Percentiles rank a stretch among this genome's conserved stretches.
phyloP scores from a whole-genome alignment of 2,329 filamentous ascomycete species.

The Phyllosticta citribraziliensis region DNA sequence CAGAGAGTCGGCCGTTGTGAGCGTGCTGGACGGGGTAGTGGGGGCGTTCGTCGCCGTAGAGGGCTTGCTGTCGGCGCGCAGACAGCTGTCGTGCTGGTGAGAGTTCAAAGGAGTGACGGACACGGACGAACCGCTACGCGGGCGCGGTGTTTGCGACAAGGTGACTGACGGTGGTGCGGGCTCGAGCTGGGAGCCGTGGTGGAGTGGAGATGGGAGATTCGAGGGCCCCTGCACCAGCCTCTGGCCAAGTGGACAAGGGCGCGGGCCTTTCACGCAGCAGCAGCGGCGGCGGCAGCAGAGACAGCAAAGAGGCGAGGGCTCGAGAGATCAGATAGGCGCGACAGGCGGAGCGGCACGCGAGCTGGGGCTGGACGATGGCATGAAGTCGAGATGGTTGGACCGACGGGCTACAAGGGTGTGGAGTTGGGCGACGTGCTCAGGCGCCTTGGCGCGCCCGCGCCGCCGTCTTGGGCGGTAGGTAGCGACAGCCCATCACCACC shows the following conservation, averaged over 20 bases:
- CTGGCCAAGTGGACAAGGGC: constrained; percentile 18
- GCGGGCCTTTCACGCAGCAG: constrained; percentile 18
- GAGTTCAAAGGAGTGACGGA: constrained; percentile 31
- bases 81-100: constrained; percentile 17
- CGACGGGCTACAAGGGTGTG: constrained; percentile 1
- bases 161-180: constrained; percentile 24
- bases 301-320: constrained; percentile 5
- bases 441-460: background rate
- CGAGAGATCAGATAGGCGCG: constrained; percentile 1
- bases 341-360: background rate
- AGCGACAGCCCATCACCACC: background rate
- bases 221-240: constrained; percentile 9
- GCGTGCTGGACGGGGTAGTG: constrained; percentile 12
- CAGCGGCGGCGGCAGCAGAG: constrained; percentile 14
- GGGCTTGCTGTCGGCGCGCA: constrained; percentile 7
- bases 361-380: background rate
- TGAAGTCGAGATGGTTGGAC: background rate
- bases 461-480: background rate
- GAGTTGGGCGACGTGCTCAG: background rate
- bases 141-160: constrained; percentile 35
- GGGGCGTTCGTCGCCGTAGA: background rate
- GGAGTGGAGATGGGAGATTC: constrained; percentile 10
- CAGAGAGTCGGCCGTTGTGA: constrained; percentile 42
- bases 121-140: constrained; percentile 36
- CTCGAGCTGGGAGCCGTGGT: constrained; percentile 6